Conservation (phyloP, 257 asterid genomes). For the Penstemon davidsonii region DNA sequence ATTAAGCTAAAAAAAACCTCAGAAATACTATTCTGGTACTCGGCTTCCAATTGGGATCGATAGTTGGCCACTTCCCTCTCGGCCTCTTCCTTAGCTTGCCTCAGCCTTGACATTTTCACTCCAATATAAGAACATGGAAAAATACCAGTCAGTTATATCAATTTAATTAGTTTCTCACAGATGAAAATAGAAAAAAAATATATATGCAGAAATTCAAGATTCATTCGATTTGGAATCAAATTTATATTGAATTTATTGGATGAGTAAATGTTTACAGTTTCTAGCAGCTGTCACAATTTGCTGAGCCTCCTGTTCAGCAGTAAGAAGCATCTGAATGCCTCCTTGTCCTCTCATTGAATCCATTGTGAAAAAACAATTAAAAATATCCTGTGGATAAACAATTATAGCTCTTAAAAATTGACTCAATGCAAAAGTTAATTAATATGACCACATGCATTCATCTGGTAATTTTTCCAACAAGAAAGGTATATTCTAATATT, state of each 20-base stretch:
- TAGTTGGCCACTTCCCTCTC: slow-evolving; percentile 60
- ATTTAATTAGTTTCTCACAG: too few relatives aligned
- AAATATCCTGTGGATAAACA: background rate
- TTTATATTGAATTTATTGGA: background rate
- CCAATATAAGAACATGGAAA: background rate
- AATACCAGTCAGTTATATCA: background rate
- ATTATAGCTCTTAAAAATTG: background rate
- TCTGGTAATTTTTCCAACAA: too few relatives aligned
- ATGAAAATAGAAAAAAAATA: background rate
- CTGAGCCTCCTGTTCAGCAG: slow-evolving; percentile 91
- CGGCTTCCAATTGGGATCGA: slow-evolving; percentile 65
- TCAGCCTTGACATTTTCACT: slow-evolving; percentile 74
- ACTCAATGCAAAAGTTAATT: background rate
- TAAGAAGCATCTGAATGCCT: slow-evolving; percentile 87
- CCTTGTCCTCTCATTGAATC: slow-evolving; percentile 81
- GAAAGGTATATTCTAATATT: too few relatives aligned
- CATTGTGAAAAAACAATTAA: slow-evolving; percentile 37
- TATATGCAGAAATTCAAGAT: background rate
- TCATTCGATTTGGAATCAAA: background rate
- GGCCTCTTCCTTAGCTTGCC: slow-evolving; percentile 87
- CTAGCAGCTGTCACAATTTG: slow-evolving; percentile 78
- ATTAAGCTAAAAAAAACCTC: slow-evolving; percentile 44
- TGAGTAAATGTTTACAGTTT: slow-evolving; percentile 42
- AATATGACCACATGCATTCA: too few relatives aligned
- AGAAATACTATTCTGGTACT: slow-evolving; percentile 58